Evolutionary conservation across 2,329 filamentous ascomycete species (phyloP).

Genomic region (Aspergillus aculeatus): DNA sequence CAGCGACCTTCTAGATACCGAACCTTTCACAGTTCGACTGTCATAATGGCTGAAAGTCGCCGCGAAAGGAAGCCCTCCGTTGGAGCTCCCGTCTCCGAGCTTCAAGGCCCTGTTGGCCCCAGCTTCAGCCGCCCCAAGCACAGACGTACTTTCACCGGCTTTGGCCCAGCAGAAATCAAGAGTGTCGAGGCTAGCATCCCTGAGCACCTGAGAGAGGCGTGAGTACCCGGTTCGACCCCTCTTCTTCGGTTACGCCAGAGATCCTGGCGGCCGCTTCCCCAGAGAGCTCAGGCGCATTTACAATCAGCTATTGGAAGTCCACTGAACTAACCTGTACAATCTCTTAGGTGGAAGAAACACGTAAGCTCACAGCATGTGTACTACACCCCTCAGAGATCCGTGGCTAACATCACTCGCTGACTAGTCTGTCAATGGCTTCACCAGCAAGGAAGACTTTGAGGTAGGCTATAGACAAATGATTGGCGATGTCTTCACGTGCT

Average conservation of each 20-base stretch:
- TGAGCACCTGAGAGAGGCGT: conserved; percentile 80
- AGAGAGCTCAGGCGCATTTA: not conserved
- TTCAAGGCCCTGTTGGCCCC: conserved; percentile 81
- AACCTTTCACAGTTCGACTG: not conserved
- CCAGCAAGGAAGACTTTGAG: conserved; percentile 75
- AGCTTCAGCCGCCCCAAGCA: conserved; percentile 90
- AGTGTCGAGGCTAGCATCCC: conserved; percentile 87
- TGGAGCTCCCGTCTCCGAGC: conserved; percentile 79
- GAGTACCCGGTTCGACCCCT: conserved; percentile 47
- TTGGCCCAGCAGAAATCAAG: conserved; percentile 89
- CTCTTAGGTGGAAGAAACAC: conserved; percentile 58
- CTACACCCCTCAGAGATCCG: no score
- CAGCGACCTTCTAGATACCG: not conserved
- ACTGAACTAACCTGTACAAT: conserved; percentile 18
- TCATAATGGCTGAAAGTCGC: conserved; percentile 26
- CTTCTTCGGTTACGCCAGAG: not conserved
- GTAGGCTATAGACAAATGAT: conserved; percentile 31
- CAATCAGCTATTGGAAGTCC: not conserved
- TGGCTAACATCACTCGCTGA: not conserved
- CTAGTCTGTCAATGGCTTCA: conserved; percentile 67
- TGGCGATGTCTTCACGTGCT: conserved; percentile 3
- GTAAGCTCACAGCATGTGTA: conserved; percentile 38
- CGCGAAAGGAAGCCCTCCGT: conserved; percentile 80
- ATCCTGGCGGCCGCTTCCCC: not conserved
- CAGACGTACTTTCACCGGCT: conserved; percentile 93